Evolutionary conservation across 228 moss, liverwort and hornwort genomes (phyloP).

Genomic region (Sphagnum fallax): DNA sequence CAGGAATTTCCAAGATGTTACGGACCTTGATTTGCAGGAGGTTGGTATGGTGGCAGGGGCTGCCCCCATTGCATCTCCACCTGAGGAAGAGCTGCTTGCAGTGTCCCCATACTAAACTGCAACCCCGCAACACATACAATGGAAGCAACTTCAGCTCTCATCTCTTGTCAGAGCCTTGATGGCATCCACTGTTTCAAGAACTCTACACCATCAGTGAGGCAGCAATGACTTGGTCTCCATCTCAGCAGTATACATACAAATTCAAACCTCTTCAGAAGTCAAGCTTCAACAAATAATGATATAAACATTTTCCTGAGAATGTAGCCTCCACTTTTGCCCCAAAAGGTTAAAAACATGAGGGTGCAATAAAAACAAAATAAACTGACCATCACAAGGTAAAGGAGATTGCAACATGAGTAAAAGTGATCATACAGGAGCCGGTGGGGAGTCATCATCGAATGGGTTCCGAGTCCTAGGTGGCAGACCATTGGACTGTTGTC

Average conservation of each 20-base stretch:
- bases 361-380: neutral
- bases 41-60: conserved; percentile 27
- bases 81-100: conserved; percentile 42
- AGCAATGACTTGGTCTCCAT: no score
- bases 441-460: conserved; percentile 41
- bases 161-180: no score
- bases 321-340: neutral
- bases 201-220: neutral
- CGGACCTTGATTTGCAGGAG: conserved; percentile 19
- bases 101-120: conserved; percentile 45
- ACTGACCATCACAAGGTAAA: neutral
- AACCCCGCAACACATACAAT: neutral
- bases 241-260: no score
- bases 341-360: neutral
- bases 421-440: conserved; percentile 19
- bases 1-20: no score
- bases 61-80: conserved; percentile 39
- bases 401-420: neutral
- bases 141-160: no score
- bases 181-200: no score
- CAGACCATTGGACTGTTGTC: conserved; percentile 22
- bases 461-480: conserved; percentile 44
- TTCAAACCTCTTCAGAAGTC: neutral
- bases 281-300: neutral
- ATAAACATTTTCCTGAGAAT: no score